Conservation (phyloP, 2,329 filamentous ascomycete genomes). For the Fusarium chuoi region DNA sequence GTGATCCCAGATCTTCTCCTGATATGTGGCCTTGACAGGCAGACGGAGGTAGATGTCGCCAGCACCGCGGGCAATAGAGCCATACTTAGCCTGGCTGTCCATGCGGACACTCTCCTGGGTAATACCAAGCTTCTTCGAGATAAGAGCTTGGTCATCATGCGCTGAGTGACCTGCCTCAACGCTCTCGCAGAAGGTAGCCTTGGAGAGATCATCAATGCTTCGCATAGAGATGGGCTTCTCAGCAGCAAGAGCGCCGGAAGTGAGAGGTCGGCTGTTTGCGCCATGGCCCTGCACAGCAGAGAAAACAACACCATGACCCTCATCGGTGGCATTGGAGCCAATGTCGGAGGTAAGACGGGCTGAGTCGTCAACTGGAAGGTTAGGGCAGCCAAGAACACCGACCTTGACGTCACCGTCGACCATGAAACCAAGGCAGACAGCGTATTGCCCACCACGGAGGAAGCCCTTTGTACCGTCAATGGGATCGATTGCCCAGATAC, state of each 20-base stretch:
- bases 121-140: conserved; percentile 87
- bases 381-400: conserved; percentile 94
- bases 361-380: conserved; percentile 87
- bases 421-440: conserved; percentile 91
- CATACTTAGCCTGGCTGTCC: conserved; percentile 99
- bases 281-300: conserved; percentile 83
- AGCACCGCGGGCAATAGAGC: conserved; percentile 90
- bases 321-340: conserved; percentile 77
- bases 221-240: conserved; percentile 82
- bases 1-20: conserved; percentile 99
- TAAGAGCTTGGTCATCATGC: conserved; percentile 83
- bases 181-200: conserved; percentile 94
- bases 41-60: conserved; percentile 94
- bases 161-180: conserved; percentile 93
- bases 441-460: conserved; percentile 94
- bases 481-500: conserved; percentile 96
- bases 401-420: conserved; percentile 94
- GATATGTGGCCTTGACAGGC: conserved; percentile 85
- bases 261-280: conserved; percentile 80
- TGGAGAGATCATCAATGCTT: conserved; percentile 74
- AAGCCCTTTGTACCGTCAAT: conserved; percentile 99
- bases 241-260: conserved; percentile 60
- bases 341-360: conserved; percentile 69
- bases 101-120: conserved; percentile 90
- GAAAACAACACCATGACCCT: conserved; percentile 87